phyloP scores from a whole-genome alignment of 2,329 filamentous ascomycete genomes.

The Alternaria sp. region DNA sequence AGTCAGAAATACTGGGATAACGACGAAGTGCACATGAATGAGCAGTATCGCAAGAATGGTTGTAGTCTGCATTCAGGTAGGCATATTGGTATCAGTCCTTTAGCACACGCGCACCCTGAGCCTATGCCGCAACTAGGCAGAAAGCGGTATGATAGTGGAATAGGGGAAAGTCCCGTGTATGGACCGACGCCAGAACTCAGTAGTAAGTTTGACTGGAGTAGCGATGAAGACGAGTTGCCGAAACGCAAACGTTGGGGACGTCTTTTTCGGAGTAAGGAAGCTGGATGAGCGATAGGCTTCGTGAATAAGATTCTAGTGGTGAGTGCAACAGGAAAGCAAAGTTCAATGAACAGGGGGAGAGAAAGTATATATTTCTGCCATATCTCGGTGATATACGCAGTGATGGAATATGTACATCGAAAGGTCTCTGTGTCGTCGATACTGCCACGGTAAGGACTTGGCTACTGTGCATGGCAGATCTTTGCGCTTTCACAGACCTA shows the following conservation, averaged over 20 bases:
- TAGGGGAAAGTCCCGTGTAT: neutral
- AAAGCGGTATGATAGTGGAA: neutral
- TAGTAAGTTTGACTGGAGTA: slow-evolving; percentile 8
- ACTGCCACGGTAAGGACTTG: neutral
- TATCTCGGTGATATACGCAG: neutral
- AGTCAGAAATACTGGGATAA: slow-evolving; percentile 22
- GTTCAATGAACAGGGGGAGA: neutral
- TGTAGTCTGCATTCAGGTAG: neutral
- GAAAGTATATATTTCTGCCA: neutral
- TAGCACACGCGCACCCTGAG: neutral
- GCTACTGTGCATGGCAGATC: neutral
- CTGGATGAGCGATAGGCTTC: neutral
- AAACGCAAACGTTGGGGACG: neutral
- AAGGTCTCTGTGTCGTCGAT: neutral
- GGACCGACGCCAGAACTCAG: neutral
- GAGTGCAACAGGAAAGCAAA: neutral
- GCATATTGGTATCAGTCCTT: neutral
- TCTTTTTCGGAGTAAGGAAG: neutral
- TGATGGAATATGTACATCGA: slow-evolving; percentile 2
- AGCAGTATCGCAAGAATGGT: neutral
- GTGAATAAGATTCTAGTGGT: neutral
- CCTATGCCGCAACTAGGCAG: neutral
- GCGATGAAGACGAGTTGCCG: neutral
- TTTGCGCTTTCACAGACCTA: neutral
- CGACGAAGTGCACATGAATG: slow-evolving; percentile 10